These are phyloP conservation scores for Calocybe gambosa DNA, from an alignment of 1,284 basidiomycete genomes.

Conservation along the genomic window DNA sequence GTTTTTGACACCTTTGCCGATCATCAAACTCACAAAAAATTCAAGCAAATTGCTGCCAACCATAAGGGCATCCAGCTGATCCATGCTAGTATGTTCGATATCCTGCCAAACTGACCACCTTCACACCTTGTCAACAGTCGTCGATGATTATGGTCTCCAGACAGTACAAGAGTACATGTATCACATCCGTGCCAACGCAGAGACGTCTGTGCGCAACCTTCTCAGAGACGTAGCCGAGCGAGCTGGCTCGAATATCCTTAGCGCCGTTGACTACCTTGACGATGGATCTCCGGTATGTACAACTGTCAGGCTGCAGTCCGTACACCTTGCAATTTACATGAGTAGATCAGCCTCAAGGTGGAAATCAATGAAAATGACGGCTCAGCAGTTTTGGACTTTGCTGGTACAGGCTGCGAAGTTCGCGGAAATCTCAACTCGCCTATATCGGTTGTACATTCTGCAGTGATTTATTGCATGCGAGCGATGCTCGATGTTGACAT, in stretches of 20 bases:
- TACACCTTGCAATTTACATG: neutral
- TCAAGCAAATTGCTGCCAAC: conserved; percentile 90
- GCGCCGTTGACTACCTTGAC: conserved; percentile 77
- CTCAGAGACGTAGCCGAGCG: conserved; percentile 72
- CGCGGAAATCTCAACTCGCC: conserved; percentile 89
- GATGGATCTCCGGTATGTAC: conserved; percentile 75
- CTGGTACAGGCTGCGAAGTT: conserved; percentile 85
- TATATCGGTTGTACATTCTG: conserved; percentile 84
- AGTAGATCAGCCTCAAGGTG: conserved; percentile 72
- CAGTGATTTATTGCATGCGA: conserved; percentile 93
- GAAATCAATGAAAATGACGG: conserved; percentile 76
- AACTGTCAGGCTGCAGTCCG: neutral
- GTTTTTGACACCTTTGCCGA: conserved; percentile 1
- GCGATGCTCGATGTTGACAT: conserved; percentile 91
- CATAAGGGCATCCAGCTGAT: conserved; percentile 88
- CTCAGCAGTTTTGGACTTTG: conserved; percentile 86
- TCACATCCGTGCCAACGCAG: conserved; percentile 88
- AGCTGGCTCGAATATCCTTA: conserved; percentile 59
- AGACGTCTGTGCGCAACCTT: conserved; percentile 81
- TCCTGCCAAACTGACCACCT: conserved; percentile 17
- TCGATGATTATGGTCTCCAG: conserved; percentile 80
- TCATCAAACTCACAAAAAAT: neutral
- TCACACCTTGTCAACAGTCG: conserved; percentile 42
- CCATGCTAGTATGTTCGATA: conserved; percentile 49
- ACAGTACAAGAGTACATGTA: conserved; percentile 93